These are phyloP conservation scores for Cenchrus americanus DNA, from an alignment of 176 grass and related monocot genomes.

Conservation along the genomic window DNA sequence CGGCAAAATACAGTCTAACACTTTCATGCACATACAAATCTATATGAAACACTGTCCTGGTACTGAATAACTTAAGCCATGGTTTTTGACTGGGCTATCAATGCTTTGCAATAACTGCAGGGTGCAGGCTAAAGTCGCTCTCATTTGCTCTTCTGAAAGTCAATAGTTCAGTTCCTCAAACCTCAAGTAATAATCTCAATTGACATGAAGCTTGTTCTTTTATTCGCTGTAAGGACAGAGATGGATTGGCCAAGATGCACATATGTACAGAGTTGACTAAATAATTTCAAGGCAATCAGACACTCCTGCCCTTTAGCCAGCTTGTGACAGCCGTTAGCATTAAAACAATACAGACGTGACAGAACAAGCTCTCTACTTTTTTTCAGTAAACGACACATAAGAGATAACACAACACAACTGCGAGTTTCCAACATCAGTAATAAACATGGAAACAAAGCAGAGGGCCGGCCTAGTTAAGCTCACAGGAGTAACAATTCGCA, in stretches of 20 bases:
- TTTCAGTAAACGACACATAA: background rate
- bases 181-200: conserved; percentile 11
- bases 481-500: background rate
- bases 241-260: background rate
- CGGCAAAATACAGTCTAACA: background rate
- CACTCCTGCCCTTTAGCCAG: background rate
- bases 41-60: background rate
- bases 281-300: conserved; percentile 2
- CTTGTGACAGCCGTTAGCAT: background rate
- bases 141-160: background rate
- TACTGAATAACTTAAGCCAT: background rate
- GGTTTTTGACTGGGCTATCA: background rate
- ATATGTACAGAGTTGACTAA: conserved; percentile 32
- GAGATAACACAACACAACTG: background rate
- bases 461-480: background rate
- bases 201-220: background rate
- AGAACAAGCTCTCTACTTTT: conserved; percentile 5
- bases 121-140: background rate
- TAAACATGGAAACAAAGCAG: background rate
- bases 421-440: background rate
- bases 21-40: background rate
- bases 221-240: background rate
- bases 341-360: conserved; percentile 2
- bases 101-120: background rate
- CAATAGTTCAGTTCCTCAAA: background rate